Base-by-base conservation (phyloP, 73 alveolate species). In the Uronychia binucleata region DNA sequence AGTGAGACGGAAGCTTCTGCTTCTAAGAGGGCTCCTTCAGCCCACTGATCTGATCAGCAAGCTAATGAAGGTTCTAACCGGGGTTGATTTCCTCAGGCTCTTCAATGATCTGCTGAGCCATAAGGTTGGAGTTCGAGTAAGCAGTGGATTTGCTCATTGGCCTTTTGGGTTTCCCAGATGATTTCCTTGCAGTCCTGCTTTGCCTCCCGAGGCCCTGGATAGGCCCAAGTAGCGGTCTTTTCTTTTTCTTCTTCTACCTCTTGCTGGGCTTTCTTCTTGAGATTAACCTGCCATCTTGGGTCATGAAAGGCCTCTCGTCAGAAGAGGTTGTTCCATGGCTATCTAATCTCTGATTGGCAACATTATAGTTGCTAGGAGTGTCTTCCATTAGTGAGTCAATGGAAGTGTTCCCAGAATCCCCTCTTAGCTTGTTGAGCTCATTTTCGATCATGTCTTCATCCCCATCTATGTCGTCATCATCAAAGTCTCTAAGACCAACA, bases 151-250 rank as follows among this genome's bases (percentile, higher is more conserved):
- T 46, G 19, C 67, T 46, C 67, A 19, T 19, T 46, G 67, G 67
- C 67, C 67, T 46, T 46, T 19, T 46, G 13, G 79, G 8, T 8
- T 19, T 46, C 5, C 67, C 67, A 46, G 67, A 19, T 5, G 67
- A 46, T 19, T 19, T 46, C 19, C 67, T 46, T 46, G 67, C 5
- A 46, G 67, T 46, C 19, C 67, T 46, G 67, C 67, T 46, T n/a
- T 27, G 0, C 86, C 91, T 27, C 91, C 94, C 60, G 83, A 89
- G 8, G 94, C 94, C 57, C 35, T 83, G 26, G 94, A 89, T 81
- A 84, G 33, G n/a, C 19, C 67, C 67, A 5, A 46, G 5, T 19
- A 46, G 5, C 67, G 5, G 67, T 19, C 59, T 58, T 28, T 34
- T 46, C 79, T 80, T 80, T 58, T 75, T 75, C 30, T 26, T 28